Evolutionary conservation across 257 asterid genomes (phyloP), one percentile per base, ranked within the genome.

Genomic region (Salvia hispanica): DNA sequence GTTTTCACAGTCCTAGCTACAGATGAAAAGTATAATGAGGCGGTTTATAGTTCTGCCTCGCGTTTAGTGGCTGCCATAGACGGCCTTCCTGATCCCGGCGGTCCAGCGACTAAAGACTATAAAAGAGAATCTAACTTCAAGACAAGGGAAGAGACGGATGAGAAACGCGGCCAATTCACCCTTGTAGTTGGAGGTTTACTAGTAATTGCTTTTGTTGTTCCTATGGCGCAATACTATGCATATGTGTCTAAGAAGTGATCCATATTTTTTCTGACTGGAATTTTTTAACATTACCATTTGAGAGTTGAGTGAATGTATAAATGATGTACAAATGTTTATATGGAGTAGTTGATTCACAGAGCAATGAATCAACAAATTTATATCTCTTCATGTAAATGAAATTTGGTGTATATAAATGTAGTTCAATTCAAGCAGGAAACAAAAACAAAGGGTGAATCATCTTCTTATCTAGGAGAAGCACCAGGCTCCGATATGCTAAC

Each of bases 11-110:
- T 94, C 61, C 78, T 94, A 44, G 96, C 99, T 37, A 83, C 96
- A 11, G 99, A 94, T 40, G 99, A 94, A 67, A 94, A 87, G 83
- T 94, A 94, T 78, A 94, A 91, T 28, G 99, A 94, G 80, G 99
- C 99, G 43, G 59, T 91, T 21, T 84, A 33, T 65, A 82, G 82
- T 62, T 85, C 94, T 0, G 95, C 98, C 25, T 82, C 62, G 33
- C 96, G 98, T 53, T 77, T 94, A 10, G 98, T 81, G 69, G 88
- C 97, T 36, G 96, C 96, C 52, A 82, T 89, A 45, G 98, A 91
- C 47, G 98, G 99, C 4, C 98, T 94, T 66, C 98, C 99, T 6
- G 99, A 91, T 70, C 88, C 96, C 9, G 99, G 99, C 15, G 99
- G 98, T 36, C 99, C 99, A 3, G 31, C 64, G 77, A 36, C 85